Conservation (phyloP, 345 rosid genomes). For the Noccaea bulbosa region DNA sequence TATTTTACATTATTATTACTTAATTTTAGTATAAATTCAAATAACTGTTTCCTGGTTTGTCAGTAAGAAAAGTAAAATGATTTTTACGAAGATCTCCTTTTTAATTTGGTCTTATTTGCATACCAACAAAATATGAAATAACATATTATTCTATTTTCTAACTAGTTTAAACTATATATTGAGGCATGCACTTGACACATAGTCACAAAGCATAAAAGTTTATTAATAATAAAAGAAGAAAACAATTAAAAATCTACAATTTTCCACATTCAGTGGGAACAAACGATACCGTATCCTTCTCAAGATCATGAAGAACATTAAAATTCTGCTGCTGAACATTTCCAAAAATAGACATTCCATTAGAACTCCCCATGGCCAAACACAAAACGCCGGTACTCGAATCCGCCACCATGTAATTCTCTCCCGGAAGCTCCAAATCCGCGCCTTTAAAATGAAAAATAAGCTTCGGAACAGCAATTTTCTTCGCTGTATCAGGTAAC, state of each 20-base stretch:
- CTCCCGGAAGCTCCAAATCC: conserved; percentile 77
- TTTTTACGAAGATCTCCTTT: not conserved
- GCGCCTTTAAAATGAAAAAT: conserved; percentile 75
- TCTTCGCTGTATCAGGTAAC: conserved; percentile 46
- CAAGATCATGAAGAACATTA: conserved; percentile 72
- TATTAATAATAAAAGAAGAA: conserved; percentile 15
- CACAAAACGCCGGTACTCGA: conserved; percentile 61
- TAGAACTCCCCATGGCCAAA: conserved; percentile 87
- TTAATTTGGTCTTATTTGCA: conserved; percentile 2
- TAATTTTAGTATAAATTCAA: not conserved
- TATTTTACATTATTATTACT: not conserved
- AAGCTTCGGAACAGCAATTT: conserved; percentile 67
- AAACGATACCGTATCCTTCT: conserved; percentile 70
- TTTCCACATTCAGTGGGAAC: conserved; percentile 65
- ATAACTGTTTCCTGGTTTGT: too few relatives aligned
- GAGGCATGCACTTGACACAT: not conserved
- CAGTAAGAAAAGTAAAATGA: not conserved
- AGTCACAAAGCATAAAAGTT: conserved; percentile 11
- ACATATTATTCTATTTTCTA: not conserved
- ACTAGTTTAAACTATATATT: not conserved
- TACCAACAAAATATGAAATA: not conserved
- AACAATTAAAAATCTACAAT: conserved; percentile 45
- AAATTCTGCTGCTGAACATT: conserved; percentile 91
- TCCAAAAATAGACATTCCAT: conserved; percentile 88
- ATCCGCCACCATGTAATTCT: conserved; percentile 83